phyloP scores from a whole-genome alignment of 2,329 filamentous ascomycete genomes.

The Pseudogymnoascus sp. region DNA sequence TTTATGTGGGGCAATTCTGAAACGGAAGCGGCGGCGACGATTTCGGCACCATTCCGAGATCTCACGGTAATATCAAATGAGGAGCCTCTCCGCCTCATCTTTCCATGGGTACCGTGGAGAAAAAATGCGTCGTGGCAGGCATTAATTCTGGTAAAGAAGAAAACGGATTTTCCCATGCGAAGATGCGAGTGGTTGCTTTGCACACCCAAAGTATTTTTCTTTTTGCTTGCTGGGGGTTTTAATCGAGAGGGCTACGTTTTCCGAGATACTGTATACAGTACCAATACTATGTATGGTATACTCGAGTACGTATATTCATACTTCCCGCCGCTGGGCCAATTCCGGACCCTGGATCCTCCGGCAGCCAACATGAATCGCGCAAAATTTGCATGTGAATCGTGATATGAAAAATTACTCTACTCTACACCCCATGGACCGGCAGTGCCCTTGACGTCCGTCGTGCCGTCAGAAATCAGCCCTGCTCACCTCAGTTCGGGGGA shows the following conservation, averaged over 20 bases:
- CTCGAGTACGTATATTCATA: neutral
- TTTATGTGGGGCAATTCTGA: neutral
- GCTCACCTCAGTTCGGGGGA: neutral
- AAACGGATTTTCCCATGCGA: neutral
- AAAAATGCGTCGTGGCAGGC: neutral
- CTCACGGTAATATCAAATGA: neutral
- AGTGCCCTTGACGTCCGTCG: neutral
- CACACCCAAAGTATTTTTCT: neutral
- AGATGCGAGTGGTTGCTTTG: neutral
- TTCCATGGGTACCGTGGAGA: conserved; percentile 1
- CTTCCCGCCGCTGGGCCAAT: neutral
- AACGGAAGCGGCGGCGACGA: conserved; percentile 1
- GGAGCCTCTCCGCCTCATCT: neutral
- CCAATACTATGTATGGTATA: neutral
- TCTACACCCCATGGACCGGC: neutral
- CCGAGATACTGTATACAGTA: neutral
- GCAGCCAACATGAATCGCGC: conserved; percentile 1
- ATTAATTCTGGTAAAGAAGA: conserved; percentile 1
- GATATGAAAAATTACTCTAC: conserved; percentile 2
- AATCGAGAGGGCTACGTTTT: neutral
- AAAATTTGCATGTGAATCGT: conserved; percentile 6
- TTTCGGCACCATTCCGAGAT: conserved; percentile 3
- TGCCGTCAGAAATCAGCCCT: neutral
- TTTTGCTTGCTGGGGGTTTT: neutral
- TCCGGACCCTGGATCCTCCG: conserved; percentile 2